Base-by-base conservation (phyloP, 331 rosid genomes). In the Telfairia occidentalis region DNA sequence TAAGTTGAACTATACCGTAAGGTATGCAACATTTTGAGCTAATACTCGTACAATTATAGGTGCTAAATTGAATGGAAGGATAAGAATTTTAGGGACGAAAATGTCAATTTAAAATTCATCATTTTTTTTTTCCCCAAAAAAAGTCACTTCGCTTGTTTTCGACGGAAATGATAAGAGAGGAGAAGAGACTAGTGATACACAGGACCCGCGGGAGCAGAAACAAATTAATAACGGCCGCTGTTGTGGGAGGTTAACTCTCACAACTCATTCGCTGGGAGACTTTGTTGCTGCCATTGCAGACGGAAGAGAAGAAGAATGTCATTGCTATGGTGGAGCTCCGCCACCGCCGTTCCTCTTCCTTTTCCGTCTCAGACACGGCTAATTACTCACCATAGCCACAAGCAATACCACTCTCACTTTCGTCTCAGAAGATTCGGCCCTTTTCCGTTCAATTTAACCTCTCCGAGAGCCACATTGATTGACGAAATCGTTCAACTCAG, bases 401-500 rank as follows among this genome's bases (percentile, higher is more conserved):
- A 24, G 1, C 61, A 34, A 34, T 43, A 13, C 45, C 11, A 12
- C 46, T 40, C 29, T 52, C 40, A 34, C 35, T 12, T 53, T 28
- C 66, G 37, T 74, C 66, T 37, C 24, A 23, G 15, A 53, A 74
- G 54, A 21, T 21, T 26, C 6, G 7, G 67, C 29, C 24, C 24
- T 52, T 52, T 9, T 23, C 19, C 77, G 12, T 34, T 9, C 18
- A 73, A 6, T n/a, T 49, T 12, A 19, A 73, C 64, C 52, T 35
- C 34, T 53, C 77, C 77, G 1, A 74, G 23, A 54, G 77, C 77
- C 37, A 2, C 37, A 32, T 74, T 74, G 77, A 24, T 54, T 24
- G 77, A 74, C 23, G 77, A 74, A 74, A 7, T 74, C 77, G 24
- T 21, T 54, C 77, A 74, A 54, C 67, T 74, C 35, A 42, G 50